These are phyloP conservation scores for Fusarium nelsonii DNA, from an alignment of 2,329 filamentous ascomycete genomes.

Conservation along the genomic window DNA sequence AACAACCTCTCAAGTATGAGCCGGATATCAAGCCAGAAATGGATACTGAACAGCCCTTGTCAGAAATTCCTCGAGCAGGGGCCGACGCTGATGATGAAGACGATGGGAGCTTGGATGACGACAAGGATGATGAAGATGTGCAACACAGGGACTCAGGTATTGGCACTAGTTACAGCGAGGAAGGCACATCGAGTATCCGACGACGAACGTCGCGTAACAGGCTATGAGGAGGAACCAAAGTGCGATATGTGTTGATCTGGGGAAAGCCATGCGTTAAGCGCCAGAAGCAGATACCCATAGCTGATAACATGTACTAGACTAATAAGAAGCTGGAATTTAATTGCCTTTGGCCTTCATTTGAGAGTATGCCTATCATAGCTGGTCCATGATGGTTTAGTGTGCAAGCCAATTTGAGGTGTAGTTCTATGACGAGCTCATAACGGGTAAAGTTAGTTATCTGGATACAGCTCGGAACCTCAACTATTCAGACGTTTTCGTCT, in stretches of 20 bases:
- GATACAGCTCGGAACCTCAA: not conserved
- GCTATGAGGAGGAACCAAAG: constrained; percentile 15
- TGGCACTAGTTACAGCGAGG: constrained; percentile 66
- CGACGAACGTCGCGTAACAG: constrained; percentile 48
- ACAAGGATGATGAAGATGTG: constrained; percentile 47
- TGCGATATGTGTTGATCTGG: constrained; percentile 2
- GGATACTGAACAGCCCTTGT: constrained; percentile 48
- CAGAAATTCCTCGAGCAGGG: constrained; percentile 53
- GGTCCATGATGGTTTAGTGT: not conserved
- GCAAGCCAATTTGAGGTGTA: constrained; percentile 10
- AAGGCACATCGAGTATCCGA: constrained; percentile 50
- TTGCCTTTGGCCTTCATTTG: not conserved
- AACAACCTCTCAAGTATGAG: constrained; percentile 58
- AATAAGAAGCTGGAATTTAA: constrained; percentile 7
- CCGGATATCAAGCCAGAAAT: constrained; percentile 54
- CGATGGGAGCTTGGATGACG: constrained; percentile 53
- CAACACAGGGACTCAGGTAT: constrained; percentile 61
- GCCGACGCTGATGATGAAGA: constrained; percentile 63
- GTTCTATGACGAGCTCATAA: constrained; percentile 40
- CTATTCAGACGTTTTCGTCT: not conserved
- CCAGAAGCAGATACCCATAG: constrained; percentile 25
- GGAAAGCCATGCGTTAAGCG: constrained; percentile 6
- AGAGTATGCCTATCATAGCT: not conserved
- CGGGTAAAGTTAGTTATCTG: constrained; percentile 8
- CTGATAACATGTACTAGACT: constrained; percentile 2